Conservation (phyloP, 305 asterid species). For the Fraxinus xanthoxyloides region DNA sequence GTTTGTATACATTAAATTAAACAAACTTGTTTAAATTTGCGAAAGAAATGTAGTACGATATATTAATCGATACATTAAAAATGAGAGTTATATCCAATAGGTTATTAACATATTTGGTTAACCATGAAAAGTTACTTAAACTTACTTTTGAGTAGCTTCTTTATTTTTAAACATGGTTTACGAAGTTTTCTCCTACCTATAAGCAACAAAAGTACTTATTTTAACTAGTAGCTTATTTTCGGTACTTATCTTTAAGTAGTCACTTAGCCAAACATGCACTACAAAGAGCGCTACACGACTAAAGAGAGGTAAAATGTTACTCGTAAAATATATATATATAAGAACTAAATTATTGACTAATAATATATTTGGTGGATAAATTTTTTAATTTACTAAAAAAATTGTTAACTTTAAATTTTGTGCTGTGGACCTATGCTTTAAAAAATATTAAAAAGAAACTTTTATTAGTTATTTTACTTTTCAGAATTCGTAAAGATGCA, state of each 20-base stretch:
- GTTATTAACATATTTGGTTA: background rate
- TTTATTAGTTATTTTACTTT: no score
- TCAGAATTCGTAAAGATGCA: no score
- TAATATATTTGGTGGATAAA: background rate
- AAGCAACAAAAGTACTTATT: background rate
- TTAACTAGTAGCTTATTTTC: no score
- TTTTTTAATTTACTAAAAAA: background rate
- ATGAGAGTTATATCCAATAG: background rate
- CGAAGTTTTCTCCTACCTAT: background rate
- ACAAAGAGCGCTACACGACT: background rate
- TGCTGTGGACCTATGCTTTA: background rate
- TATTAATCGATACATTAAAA: no score
- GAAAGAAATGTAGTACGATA: background rate
- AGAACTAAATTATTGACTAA: background rate
- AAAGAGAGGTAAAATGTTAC: background rate
- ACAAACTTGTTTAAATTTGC: background rate
- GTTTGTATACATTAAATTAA: no score
- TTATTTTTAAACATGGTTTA: background rate
- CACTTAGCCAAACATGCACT: background rate
- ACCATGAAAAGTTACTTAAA: background rate
- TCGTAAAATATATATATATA: background rate
- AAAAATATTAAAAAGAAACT: no score
- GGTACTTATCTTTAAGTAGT: no score
- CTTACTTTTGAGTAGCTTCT: background rate
- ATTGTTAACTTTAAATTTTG: background rate